These are phyloP conservation scores for Anisogramma anomala DNA, from an alignment of 2,329 filamentous ascomycete species.

Conservation along the genomic window DNA sequence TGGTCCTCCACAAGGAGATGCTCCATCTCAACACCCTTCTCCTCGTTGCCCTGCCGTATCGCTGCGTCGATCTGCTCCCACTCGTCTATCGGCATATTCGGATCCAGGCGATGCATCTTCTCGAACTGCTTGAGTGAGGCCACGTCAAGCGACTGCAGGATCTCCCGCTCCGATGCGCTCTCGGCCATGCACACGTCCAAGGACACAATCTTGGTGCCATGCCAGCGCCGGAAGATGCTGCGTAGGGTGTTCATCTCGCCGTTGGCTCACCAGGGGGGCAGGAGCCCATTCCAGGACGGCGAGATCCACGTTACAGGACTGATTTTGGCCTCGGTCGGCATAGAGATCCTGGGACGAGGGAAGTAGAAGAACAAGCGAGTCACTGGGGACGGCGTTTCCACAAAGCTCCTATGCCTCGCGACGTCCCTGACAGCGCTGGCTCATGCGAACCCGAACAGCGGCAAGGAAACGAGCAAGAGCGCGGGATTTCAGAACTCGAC, in stretches of 20 bases:
- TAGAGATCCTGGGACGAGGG: not conserved
- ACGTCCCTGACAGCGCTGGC: not conserved
- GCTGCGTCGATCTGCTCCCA: slow-evolving; percentile 49
- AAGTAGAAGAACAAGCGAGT: not conserved
- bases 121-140: slow-evolving; percentile 43
- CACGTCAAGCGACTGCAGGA: slow-evolving; percentile 12
- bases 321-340: not conserved
- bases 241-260: slow-evolving; percentile 8
- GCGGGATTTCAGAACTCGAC: not conserved
- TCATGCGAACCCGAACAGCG: not conserved
- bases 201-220: slow-evolving; percentile 13
- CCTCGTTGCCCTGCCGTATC: slow-evolving; percentile 41
- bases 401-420: not conserved
- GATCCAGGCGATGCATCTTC: slow-evolving; percentile 50
- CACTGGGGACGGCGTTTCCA: not conserved
- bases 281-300: not conserved
- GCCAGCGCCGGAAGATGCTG: slow-evolving; percentile 8
- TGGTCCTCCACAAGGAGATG: slow-evolving; percentile 50
- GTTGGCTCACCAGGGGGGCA: not conserved
- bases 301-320: not conserved
- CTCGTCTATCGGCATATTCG: slow-evolving; percentile 52
- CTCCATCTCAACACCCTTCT: slow-evolving; percentile 45
- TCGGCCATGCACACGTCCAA: slow-evolving; percentile 13
- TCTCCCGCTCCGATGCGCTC: slow-evolving; percentile 14
- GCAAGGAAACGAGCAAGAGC: not conserved